Evolutionary conservation across 2,329 filamentous ascomycete genomes (phyloP).

Genomic region (Colletotrichum navitas): DNA sequence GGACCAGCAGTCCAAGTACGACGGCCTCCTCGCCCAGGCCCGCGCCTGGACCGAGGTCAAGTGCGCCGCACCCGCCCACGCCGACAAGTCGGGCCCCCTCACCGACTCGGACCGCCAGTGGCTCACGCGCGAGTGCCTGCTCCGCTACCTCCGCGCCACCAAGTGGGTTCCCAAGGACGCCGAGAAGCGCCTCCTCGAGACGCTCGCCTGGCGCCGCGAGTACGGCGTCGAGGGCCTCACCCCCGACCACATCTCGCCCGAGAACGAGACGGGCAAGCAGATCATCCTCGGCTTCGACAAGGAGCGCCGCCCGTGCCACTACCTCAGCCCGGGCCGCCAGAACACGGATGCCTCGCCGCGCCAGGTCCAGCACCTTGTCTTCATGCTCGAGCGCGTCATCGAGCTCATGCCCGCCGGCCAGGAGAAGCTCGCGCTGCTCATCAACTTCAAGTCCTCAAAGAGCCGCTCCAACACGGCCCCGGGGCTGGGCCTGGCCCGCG

Average conservation of each 20-base stretch:
- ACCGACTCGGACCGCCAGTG: constrained; percentile 87
- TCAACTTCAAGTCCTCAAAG: constrained; percentile 90
- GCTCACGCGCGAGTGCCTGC: constrained; percentile 90
- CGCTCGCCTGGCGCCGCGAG: constrained; percentile 89
- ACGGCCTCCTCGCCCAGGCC: constrained; percentile 77
- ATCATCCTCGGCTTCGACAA: constrained; percentile 90
- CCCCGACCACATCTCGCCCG: constrained; percentile 87
- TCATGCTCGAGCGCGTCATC: constrained; percentile 91
- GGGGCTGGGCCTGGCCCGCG: constrained; percentile 79
- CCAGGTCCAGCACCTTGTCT: constrained; percentile 94
- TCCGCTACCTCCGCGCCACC: constrained; percentile 92
- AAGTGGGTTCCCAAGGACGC: constrained; percentile 88
- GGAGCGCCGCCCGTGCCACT: constrained; percentile 86
- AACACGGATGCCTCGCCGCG: constrained; percentile 90
- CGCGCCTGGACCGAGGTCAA: constrained; percentile 79
- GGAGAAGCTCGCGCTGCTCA: constrained; percentile 87
- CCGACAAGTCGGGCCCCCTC: constrained; percentile 73
- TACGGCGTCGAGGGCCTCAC: constrained; percentile 86
- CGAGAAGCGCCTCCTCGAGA: constrained; percentile 82
- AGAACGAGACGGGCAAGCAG: constrained; percentile 98
- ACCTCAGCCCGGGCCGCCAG: constrained; percentile 89
- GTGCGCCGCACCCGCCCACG: constrained; percentile 60
- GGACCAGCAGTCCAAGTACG: constrained; percentile 87
- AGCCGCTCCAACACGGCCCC: constrained; percentile 80
- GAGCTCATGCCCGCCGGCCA: constrained; percentile 89